phyloP scores from a whole-genome alignment of 306 rosid species.

The Fagus sylvatica region DNA sequence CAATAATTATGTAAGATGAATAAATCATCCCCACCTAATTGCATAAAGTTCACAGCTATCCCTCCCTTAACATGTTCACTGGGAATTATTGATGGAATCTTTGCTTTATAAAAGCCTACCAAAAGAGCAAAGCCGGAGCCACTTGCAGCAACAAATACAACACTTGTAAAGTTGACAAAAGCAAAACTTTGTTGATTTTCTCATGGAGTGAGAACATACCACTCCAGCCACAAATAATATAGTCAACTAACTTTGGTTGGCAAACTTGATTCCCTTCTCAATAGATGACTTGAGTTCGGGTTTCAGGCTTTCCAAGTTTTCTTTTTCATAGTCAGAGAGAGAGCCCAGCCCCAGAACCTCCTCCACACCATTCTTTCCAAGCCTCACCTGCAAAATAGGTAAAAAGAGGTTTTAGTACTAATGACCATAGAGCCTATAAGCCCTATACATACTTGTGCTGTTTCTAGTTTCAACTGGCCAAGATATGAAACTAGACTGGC shows the following conservation, averaged over 20 bases:
- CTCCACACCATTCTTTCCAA: conserved; percentile 91
- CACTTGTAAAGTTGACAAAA: conserved; percentile 19
- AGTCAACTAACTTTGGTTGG: conserved; percentile 48
- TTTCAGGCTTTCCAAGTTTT: conserved; percentile 73
- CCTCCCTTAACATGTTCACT: conserved; percentile 23
- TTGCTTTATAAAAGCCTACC: conserved; percentile 27
- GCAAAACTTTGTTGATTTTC: conserved; percentile 49
- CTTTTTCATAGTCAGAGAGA: conserved; percentile 80
- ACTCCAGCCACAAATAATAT: conserved; percentile 9
- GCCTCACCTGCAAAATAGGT: conserved; percentile 62
- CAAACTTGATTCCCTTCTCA: conserved; percentile 92
- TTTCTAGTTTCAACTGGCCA: not conserved
- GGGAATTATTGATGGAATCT: conserved; percentile 37
- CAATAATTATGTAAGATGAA: not conserved
- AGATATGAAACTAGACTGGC: not conserved
- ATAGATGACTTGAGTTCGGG: conserved; percentile 77
- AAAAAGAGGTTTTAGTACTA: not conserved
- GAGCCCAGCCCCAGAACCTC: conserved; percentile 71
- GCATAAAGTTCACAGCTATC: conserved; percentile 4
- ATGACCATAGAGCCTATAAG: not conserved
- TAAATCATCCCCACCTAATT: not conserved
- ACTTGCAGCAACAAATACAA: conserved; percentile 39
- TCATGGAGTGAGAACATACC: conserved; percentile 23
- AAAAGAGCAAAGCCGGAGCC: conserved; percentile 40
- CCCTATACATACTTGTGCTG: not conserved